A percentile compares a stretch with the other conserved stretches of the same genome.
phyloP scores from a whole-genome alignment of 371 early-diverging fungal species.

The Mycotypha africana region DNA sequence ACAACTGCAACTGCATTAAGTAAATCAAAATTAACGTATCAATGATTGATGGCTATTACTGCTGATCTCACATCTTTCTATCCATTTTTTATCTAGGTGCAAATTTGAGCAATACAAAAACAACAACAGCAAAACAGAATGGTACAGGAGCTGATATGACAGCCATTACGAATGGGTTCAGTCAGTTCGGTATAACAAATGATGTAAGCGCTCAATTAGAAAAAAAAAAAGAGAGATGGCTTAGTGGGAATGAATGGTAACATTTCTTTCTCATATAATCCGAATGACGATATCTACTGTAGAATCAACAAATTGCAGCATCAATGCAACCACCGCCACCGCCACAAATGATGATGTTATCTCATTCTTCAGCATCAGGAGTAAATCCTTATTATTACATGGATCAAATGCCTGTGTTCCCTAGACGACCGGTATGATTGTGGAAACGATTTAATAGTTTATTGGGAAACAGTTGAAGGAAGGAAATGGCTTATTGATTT shows the following conservation, averaged over 20 bases:
- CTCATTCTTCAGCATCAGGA: slow-evolving; percentile 13
- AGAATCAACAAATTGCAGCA: background rate
- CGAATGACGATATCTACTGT: background rate
- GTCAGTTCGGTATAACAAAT: slow-evolving; percentile 26
- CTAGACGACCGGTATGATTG: slow-evolving; percentile 46
- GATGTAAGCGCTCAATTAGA: slow-evolving; percentile 12
- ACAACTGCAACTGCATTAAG: no score
- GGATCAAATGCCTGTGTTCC: slow-evolving; percentile 22
- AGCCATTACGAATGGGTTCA: slow-evolving; percentile 22
- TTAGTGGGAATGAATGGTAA: no score
- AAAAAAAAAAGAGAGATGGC: slow-evolving; percentile 1
- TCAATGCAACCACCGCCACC: slow-evolving; percentile 12
- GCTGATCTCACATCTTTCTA: background rate
- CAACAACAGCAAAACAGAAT: no score
- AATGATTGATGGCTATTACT: no score
- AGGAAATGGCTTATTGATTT: background rate
- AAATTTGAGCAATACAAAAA: background rate
- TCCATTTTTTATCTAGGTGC: background rate
- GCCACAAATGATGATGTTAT: slow-evolving; percentile 24
- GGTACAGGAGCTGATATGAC: slow-evolving; percentile 3
- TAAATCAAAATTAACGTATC: no score
- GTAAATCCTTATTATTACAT: slow-evolving; percentile 38
- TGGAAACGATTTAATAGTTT: no score
- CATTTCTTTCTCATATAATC: background rate
- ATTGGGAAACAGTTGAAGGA: no score